Conservation (phyloP, 371 early-diverging fungal genomes). For the Syncephalastrum contaminatum region DNA sequence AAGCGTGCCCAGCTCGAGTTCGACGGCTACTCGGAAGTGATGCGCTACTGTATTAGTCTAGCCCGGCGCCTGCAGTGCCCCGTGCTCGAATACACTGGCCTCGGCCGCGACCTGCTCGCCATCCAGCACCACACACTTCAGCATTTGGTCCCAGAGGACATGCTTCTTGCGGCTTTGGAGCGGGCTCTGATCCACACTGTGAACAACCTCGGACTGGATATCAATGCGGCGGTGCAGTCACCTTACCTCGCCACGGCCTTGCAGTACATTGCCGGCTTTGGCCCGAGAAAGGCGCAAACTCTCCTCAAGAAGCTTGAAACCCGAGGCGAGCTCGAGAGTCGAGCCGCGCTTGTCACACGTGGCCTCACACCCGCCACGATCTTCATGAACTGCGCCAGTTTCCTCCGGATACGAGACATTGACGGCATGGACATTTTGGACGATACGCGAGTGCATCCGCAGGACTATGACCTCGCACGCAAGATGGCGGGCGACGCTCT, state of each 20-base stretch:
- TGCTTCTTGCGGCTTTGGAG: slow-evolving; percentile 66
- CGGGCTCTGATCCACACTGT: slow-evolving; percentile 89
- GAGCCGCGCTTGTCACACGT: slow-evolving; percentile 74
- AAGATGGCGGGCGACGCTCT: slow-evolving; percentile 98
- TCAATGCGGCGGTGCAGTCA: slow-evolving; percentile 74
- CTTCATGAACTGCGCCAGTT: slow-evolving; percentile 93
- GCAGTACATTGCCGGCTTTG: slow-evolving; percentile 92
- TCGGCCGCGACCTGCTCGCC: slow-evolving; percentile 72
- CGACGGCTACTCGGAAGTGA: slow-evolving; percentile 60
- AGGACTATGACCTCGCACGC: slow-evolving; percentile 92
- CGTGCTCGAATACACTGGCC: slow-evolving; percentile 77
- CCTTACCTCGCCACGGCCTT: slow-evolving; percentile 73
- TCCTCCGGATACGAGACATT: slow-evolving; percentile 74
- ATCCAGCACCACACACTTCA: slow-evolving; percentile 80
- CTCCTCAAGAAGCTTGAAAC: slow-evolving; percentile 60
- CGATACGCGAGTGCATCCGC: slow-evolving; percentile 93
- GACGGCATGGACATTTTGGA: slow-evolving; percentile 80
- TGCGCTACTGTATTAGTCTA: slow-evolving; percentile 87
- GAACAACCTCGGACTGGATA: slow-evolving; percentile 84
- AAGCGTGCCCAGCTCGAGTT: slow-evolving; percentile 76
- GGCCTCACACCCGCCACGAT: slow-evolving; percentile 70
- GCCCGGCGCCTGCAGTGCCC: slow-evolving; percentile 88
- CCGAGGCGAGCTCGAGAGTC: slow-evolving; percentile 53
- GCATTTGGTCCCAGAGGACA: slow-evolving; percentile 69
- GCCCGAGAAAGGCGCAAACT: slow-evolving; percentile 88